These are phyloP conservation scores for Acrocalymma vagum DNA, from an alignment of 2,329 filamentous ascomycete genomes.

Conservation along the genomic window DNA sequence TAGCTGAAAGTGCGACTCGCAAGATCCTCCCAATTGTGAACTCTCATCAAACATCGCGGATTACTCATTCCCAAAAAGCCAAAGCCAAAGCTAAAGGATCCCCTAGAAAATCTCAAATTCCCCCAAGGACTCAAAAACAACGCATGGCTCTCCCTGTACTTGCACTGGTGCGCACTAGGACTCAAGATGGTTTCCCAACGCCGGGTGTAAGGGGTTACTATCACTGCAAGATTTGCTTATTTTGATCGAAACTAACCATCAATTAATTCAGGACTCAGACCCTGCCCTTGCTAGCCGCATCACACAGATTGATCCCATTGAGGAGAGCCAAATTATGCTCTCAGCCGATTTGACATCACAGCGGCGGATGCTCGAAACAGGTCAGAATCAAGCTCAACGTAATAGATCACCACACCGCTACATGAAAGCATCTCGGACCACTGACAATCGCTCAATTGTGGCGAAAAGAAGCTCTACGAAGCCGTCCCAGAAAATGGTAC, in stretches of 20 bases:
- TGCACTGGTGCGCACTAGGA: slow-evolving; percentile 34
- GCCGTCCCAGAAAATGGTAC: too few species aligned
- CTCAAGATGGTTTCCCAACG: slow-evolving; percentile 32
- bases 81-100: neutral
- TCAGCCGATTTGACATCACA: neutral
- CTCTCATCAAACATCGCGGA: too few species aligned
- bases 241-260: slow-evolving; percentile 14
- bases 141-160: slow-evolving; percentile 35
- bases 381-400: too few species aligned
- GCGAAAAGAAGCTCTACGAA: too few species aligned
- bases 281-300: slow-evolving; percentile 10
- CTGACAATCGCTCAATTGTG: too few species aligned
- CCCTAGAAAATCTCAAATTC: neutral
- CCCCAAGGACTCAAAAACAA: slow-evolving; percentile 24
- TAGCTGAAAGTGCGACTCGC: too few species aligned
- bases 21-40: too few species aligned
- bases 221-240: neutral
- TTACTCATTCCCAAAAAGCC: too few species aligned
- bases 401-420: too few species aligned
- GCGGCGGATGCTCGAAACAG: neutral
- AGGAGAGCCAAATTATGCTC: slow-evolving; percentile 26
- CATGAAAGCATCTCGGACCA: too few species aligned
- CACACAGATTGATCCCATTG: slow-evolving; percentile 31
- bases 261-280: slow-evolving; percentile 21
- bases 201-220: slow-evolving; percentile 30